These are phyloP conservation scores for Piromyces finnis DNA, from an alignment of 192 early-diverging fungal genomes.

Conservation along the genomic window DNA sequence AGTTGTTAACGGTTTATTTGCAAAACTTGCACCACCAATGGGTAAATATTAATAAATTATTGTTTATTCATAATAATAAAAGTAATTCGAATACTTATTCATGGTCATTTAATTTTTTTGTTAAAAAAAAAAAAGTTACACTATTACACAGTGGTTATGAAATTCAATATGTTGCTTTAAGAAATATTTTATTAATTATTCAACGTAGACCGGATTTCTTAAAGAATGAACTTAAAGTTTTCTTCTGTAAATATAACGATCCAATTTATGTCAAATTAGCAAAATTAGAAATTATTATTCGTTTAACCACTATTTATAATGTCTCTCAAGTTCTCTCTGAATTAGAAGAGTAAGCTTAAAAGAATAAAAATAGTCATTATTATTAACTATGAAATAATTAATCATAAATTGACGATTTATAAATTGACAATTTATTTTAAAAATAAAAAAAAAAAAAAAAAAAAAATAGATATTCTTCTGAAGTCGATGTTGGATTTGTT, in stretches of 20 bases:
- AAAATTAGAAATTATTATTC: constrained; percentile 89
- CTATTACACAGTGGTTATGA: constrained; percentile 76
- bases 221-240: constrained; percentile 87
- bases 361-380: too few relatives aligned
- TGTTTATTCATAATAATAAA: too few relatives aligned
- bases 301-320: constrained; percentile 64
- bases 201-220: constrained; percentile 78
- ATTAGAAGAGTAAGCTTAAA: constrained; percentile 50
- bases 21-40: constrained; percentile 79
- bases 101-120: too few relatives aligned
- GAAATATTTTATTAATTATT: constrained; percentile 89
- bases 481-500: constrained; percentile 97
- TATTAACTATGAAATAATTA: too few relatives aligned
- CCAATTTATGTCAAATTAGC: constrained; percentile 93
- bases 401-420: too few relatives aligned
- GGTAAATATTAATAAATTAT: constrained; percentile 20
- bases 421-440: too few relatives aligned
- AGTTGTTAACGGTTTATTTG: constrained; percentile 48
- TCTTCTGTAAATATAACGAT: constrained; percentile 99
- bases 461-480: constrained; percentile 56
- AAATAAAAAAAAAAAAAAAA: too few relatives aligned
- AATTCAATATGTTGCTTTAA: constrained; percentile 90
- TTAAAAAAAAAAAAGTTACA: constrained; percentile 63
- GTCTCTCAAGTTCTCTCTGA: constrained; percentile 78
- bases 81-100: too few relatives aligned